Evolutionary conservation across 305 asterid genomes (phyloP).

Genomic region (Solanum aculeatissimum): DNA sequence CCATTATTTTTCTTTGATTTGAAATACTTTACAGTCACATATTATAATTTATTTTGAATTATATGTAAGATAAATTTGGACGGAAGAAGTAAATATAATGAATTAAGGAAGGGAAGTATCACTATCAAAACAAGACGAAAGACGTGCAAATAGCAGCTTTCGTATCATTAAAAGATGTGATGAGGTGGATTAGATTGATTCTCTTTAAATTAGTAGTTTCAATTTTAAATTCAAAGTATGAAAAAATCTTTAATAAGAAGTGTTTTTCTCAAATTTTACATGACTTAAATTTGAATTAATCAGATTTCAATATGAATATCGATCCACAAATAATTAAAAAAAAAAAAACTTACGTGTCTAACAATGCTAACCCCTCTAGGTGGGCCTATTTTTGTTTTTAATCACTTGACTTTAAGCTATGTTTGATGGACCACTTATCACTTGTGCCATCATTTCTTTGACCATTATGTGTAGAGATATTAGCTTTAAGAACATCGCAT

Average conservation of each 20-base stretch:
- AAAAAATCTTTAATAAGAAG: neutral
- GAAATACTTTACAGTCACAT: neutral
- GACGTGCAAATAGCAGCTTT: neutral
- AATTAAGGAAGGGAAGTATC: neutral
- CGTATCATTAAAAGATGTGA: neutral
- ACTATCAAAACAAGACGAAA: neutral
- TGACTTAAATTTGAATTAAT: neutral
- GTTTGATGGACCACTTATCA: neutral
- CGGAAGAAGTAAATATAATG: neutral
- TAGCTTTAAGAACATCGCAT: neutral
- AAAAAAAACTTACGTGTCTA: neutral
- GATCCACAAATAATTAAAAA: too few relatives aligned
- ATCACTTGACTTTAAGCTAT: neutral
- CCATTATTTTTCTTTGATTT: neutral
- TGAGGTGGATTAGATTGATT: neutral
- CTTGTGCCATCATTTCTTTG: neutral
- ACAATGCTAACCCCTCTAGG: neutral
- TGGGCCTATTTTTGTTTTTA: neutral
- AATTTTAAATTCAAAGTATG: neutral
- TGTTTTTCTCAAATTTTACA: neutral
- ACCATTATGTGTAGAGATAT: neutral
- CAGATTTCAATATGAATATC: accelerated
- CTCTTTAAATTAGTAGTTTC: neutral
- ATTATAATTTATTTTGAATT: neutral
- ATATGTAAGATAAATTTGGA: neutral